phyloP scores from a whole-genome alignment of 2,329 filamentous ascomycete species.

The Sclerotinia minor region DNA sequence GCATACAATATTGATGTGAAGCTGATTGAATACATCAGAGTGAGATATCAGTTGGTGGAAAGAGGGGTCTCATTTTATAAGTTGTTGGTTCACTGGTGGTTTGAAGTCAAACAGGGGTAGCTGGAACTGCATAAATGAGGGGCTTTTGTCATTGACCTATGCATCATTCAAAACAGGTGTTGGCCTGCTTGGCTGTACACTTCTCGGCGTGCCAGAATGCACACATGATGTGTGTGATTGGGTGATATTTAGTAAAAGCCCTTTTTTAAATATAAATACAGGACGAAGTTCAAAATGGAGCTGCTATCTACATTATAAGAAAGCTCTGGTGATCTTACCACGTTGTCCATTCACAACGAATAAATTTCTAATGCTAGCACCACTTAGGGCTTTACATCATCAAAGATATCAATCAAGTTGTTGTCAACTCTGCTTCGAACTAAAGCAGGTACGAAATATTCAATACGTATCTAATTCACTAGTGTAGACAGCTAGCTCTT shows the following conservation, averaged over 20 bases:
- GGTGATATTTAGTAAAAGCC: not conserved
- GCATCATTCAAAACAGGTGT: conserved; percentile 15
- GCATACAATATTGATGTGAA: not conserved
- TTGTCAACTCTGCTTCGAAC: not conserved
- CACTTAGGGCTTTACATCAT: not conserved
- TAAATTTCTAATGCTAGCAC: not conserved
- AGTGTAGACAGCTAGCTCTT: not conserved
- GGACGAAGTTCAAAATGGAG: not conserved
- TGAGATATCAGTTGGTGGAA: not conserved
- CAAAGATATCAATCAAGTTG: not conserved
- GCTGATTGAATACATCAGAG: not conserved
- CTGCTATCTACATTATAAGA: not conserved
- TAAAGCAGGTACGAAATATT: conserved; percentile 18
- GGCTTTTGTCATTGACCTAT: conserved; percentile 10
- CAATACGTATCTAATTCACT: conserved; percentile 5
- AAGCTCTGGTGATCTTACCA: not conserved
- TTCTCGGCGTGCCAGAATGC: not conserved
- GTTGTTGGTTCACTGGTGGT: not conserved
- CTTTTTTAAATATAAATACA: not conserved
- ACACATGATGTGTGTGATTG: not conserved
- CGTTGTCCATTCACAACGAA: not conserved
- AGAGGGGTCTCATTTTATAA: not conserved
- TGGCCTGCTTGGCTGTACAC: conserved; percentile 5
- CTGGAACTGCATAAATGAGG: conserved; percentile 16
- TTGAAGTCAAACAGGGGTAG: conserved; percentile 11